Evolutionary conservation across 106 monocot genomes (phyloP), one percentile per base, ranked within the genome.

Genomic region (Phalaenopsis aphrodite): DNA sequence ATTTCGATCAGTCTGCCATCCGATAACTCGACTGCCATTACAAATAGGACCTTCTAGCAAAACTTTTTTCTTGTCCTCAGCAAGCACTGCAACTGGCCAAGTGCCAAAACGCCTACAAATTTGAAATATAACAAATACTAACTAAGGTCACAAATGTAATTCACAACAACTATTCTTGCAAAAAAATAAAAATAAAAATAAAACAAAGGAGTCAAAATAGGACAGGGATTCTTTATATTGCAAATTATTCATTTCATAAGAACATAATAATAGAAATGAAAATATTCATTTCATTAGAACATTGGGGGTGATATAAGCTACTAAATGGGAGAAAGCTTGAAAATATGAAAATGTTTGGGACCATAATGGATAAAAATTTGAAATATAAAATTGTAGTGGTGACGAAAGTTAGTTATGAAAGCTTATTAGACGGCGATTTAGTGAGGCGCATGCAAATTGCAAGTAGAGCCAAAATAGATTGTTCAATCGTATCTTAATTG

Each of bases 11-110:
- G 85, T 84, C 68, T 90, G 92, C 92, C 92, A 92, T 75, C 92
- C 92, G 36, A 85, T 82, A 74, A 92, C 84, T 78, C 83, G 78
- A 79, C 82, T 90, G 45, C 88, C 88, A 43, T 88, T 92, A 80
- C 92, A 92, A 82, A 90, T 77, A 23, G 92, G 90, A 55, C 92
- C 92, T 79, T 92, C 86, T 42, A 92, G 45, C 56, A 83, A 69
- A 56, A 86, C 79, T 46, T 76, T 84, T 24, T 86, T 88, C 72
- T 81, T 88, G 75, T 75, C 68, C 66, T 81, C 80, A 41, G 76
- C 56, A 41, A 90, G 84, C 17, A 85, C 80, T 45, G 86, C 92
- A 67, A 92, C 88, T n/a, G 90, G 92, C 92, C 92, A 92, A 79
- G 90, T 84, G 42, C 89, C 92, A 83, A 92, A 88, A 66, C 88